Evolutionary conservation across 208 protist species (phyloP).

Genomic region (Trypanosoma scelopori): DNA sequence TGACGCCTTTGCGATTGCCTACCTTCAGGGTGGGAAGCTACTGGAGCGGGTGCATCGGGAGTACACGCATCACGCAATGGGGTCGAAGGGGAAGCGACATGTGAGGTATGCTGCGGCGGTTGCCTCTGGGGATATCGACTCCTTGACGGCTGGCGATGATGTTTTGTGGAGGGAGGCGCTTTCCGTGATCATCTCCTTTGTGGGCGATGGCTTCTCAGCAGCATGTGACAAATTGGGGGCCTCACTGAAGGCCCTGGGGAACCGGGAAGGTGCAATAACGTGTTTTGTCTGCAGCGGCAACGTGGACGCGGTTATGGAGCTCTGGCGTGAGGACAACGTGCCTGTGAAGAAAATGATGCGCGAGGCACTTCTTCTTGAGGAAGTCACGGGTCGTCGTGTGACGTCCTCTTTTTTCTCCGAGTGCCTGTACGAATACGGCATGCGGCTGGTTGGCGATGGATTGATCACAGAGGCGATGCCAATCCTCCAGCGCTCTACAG

Average conservation of each 20-base stretch:
- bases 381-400: conserved; percentile 48
- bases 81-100: conserved; percentile 52
- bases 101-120: conserved; percentile 70
- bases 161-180: conserved; percentile 79
- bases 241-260: conserved; percentile 38
- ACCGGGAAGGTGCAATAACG: conserved; percentile 67
- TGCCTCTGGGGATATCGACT: conserved; percentile 58
- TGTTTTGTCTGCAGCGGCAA: conserved; percentile 81
- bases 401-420: conserved; percentile 48
- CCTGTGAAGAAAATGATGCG: conserved; percentile 52
- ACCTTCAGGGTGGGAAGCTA: conserved; percentile 60
- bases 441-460: conserved; percentile 46
- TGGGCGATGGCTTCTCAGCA: conserved; percentile 65
- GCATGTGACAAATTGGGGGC: conserved; percentile 66
- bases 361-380: conserved; percentile 65
- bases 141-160: conserved; percentile 33
- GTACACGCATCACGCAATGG: conserved; percentile 45
- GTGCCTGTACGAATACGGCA: conserved; percentile 57
- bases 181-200: conserved; percentile 65
- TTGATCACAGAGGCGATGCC: conserved; percentile 41
- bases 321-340: conserved; percentile 51
- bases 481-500: conserved; percentile 60
- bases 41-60: conserved; percentile 59
- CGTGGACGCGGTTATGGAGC: conserved; percentile 64
- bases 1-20: conserved; percentile 78